Evolutionary conservation across 192 early-diverging fungal species (phyloP), one percentile per base, ranked within the genome.

Genomic region (Cetraspora pellucida): DNA sequence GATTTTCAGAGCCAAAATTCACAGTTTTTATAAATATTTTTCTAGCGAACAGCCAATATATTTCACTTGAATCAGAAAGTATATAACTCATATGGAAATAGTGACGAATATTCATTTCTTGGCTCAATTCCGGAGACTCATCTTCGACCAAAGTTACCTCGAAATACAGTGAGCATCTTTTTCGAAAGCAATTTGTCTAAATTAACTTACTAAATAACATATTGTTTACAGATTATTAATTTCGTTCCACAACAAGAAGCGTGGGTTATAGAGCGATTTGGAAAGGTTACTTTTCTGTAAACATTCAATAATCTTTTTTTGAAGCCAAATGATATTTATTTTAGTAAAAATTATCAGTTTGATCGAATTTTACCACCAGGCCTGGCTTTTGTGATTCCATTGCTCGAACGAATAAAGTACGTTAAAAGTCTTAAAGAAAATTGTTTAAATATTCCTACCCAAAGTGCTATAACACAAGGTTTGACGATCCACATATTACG

Each of bases 241-340:
- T 99, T 99, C 85, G 97, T 99, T 21, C 97, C 97, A 50, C 95
- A 99, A 84, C 95, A 97, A 81, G 95, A 97, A 83, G 94, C 96
- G 7, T 97, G 96, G 95, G 90, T 99, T 28, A 92, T 99, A 13
- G 97, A 98, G 85, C 91, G 97, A 28, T 96, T 99, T 93, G 97
- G 97, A 43, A 75, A 75, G 60, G 73, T 75, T 21, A 16, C 4
- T 19, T 19, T n/a, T n/a, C 5, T 54, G 16, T 14, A 54, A 17
- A 52, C 19, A 52, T 10, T 52, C 11, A 17, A 52, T 19, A 16
- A 16, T 4, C 5, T 14, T 19, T 14, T 66, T 44, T 66, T 17
- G 44, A 43, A 66, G 37, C 44, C 10, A 43, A 72, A 54, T 10
- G 6, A 72, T 64, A 17, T 4, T 3, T 28, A 28, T 28, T 64